phyloP scores from a whole-genome alignment of 331 rosid species.

The Spiraea crenata region DNA sequence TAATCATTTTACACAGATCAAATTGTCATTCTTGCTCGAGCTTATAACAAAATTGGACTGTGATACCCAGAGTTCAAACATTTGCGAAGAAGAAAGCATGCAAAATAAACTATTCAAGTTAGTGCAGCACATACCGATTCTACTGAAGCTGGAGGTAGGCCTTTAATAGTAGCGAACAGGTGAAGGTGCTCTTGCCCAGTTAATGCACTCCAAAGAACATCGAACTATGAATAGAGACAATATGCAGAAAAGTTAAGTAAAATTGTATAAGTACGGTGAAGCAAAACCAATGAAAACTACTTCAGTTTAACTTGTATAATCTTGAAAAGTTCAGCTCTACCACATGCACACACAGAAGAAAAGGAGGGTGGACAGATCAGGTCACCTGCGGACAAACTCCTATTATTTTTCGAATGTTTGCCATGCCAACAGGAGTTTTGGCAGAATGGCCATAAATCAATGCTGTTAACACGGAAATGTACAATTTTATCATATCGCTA shows the following conservation, averaged over 20 bases:
- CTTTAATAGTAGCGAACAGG: conserved; percentile 83
- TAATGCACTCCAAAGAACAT: conserved; percentile 84
- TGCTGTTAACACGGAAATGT: conserved; percentile 47
- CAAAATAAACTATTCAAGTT: not conserved
- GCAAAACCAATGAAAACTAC: too few relatives aligned
- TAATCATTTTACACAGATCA: conserved; percentile 9
- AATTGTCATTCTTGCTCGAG: not conserved
- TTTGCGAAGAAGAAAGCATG: not conserved
- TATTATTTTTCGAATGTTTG: conserved; percentile 65
- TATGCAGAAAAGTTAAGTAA: conserved; percentile 18
- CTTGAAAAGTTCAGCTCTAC: conserved; percentile 9
- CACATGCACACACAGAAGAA: conserved; percentile 40
- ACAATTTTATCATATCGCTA: not conserved
- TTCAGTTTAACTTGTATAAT: not conserved
- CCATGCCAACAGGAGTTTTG: conserved; percentile 65
- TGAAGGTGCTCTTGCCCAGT: conserved; percentile 87
- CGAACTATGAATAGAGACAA: conserved; percentile 53
- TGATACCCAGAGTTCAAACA: not conserved
- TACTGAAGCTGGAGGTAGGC: conserved; percentile 61
- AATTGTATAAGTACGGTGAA: not conserved
- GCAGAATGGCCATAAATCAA: conserved; percentile 71
- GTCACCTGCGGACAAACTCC: conserved; percentile 99
- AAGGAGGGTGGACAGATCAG: not conserved
- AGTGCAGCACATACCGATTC: conserved; percentile 47
- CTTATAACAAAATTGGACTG: not conserved